phyloP scores from a whole-genome alignment of 805 yeast species.

The Metschnikowia bowlesiae region DNA sequence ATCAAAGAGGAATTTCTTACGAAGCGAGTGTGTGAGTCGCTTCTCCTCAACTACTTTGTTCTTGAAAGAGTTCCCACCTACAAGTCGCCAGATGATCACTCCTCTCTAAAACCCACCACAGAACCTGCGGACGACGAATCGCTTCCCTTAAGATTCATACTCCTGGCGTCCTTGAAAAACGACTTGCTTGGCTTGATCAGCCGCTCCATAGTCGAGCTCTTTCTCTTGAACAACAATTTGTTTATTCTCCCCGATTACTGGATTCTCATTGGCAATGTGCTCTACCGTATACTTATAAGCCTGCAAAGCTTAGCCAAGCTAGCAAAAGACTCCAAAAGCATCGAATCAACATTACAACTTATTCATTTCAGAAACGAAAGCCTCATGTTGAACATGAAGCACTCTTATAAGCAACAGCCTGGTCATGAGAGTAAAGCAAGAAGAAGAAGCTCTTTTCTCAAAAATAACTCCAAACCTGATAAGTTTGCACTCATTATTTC shows the following conservation, averaged over 20 bases:
- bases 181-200: conserved; percentile 29
- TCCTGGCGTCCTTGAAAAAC: conserved; percentile 19
- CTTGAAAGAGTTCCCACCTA: conserved; percentile 29
- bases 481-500: conserved; percentile 1
- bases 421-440: conserved; percentile 1
- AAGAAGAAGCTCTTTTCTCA: conserved; percentile 6
- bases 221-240: conserved; percentile 50
- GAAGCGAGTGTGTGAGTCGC: conserved; percentile 59
- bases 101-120: neutral
- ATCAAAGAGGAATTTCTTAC: conserved; percentile 52
- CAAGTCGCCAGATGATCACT: conserved; percentile 5
- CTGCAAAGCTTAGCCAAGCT: conserved; percentile 19
- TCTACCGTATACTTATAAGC: conserved; percentile 35
- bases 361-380: conserved; percentile 70
- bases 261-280: conserved; percentile 47
- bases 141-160: neutral
- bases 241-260: conserved; percentile 64
- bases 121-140: neutral
- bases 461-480: conserved; percentile 3
- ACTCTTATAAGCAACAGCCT: conserved; percentile 5
- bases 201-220: conserved; percentile 34
- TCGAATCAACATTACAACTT: conserved; percentile 50
- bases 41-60: conserved; percentile 46
- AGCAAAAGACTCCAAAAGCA: conserved; percentile 20
- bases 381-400: conserved; percentile 49